These are phyloP conservation scores for Wickerhamiella sorbophila DNA, from an alignment of 805 yeast species.

Conservation along the genomic window DNA sequence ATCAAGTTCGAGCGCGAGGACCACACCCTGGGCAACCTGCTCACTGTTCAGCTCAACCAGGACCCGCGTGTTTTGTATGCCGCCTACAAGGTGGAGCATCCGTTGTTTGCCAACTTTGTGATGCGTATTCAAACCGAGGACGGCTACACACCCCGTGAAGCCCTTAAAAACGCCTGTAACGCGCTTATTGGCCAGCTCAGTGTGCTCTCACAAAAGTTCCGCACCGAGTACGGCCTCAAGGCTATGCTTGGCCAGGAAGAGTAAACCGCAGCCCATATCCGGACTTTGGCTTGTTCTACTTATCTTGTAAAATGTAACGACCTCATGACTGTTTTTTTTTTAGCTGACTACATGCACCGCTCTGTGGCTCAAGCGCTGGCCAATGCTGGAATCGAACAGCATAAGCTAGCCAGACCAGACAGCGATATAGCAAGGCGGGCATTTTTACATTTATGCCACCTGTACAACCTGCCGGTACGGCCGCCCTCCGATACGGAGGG, in stretches of 20 bases:
- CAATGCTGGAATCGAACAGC: not conserved
- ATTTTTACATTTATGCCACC: not conserved
- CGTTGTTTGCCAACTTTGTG: slow-evolving; percentile 86
- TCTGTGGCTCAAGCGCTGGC: not conserved
- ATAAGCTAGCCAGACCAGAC: not conserved
- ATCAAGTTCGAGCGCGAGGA: slow-evolving; percentile 93
- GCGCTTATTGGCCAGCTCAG: slow-evolving; percentile 68
- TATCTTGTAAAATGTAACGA: no score
- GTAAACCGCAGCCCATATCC: not conserved
- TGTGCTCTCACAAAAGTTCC: slow-evolving; percentile 59
- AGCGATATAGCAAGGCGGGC: not conserved
- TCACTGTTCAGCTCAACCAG: slow-evolving; percentile 71
- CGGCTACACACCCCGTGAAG: slow-evolving; percentile 82
- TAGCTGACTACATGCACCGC: not conserved
- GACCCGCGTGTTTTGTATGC: slow-evolving; percentile 89
- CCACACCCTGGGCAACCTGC: slow-evolving; percentile 85
- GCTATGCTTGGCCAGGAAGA: slow-evolving; percentile 30
- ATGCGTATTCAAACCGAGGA: slow-evolving; percentile 94
- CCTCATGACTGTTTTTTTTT: no score
- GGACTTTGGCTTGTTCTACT: no score
- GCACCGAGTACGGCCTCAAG: slow-evolving; percentile 86
- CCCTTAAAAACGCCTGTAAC: slow-evolving; percentile 80
- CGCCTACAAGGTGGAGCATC: slow-evolving; percentile 96
- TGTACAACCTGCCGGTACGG: not conserved
- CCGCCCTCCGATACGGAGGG: not conserved